These are phyloP conservation scores for Aureobasidium sp. DNA, from an alignment of 2,329 filamentous ascomycete species.

Conservation along the genomic window DNA sequence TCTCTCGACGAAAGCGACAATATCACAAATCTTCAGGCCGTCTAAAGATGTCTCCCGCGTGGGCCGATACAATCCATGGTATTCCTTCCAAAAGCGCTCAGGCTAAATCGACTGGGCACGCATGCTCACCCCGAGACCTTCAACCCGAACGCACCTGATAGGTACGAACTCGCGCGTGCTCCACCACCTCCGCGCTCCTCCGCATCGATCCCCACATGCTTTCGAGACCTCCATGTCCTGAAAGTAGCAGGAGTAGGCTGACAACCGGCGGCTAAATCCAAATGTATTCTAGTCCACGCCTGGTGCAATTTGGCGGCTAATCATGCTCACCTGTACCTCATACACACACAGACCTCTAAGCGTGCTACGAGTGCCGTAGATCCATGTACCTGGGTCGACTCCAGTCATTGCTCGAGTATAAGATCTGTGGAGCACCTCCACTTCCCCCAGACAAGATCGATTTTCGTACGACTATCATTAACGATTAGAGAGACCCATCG, in stretches of 20 bases:
- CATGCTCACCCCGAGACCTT: not conserved
- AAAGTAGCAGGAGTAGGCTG: not conserved
- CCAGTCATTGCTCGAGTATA: not conserved
- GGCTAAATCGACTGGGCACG: conserved; percentile 4
- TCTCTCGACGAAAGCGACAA: not conserved
- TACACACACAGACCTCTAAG: not conserved
- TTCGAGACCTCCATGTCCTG: not conserved
- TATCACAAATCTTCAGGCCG: not conserved
- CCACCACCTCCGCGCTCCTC: not conserved
- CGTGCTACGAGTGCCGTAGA: conserved; percentile 3
- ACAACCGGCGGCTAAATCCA: conserved; percentile 8
- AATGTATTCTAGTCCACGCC: conserved; percentile 1
- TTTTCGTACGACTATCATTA: not conserved
- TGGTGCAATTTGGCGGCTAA: not conserved
- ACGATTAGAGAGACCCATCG: not conserved
- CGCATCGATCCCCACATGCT: not conserved
- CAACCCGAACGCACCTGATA: not conserved
- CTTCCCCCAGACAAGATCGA: not conserved
- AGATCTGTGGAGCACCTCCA: not conserved
- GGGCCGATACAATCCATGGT: not conserved
- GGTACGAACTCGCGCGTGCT: not conserved
- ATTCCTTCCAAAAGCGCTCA: not conserved
- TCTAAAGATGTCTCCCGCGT: not conserved
- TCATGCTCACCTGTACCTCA: not conserved
- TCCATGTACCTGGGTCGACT: conserved; percentile 2